Conservation (phyloP, 352 stramenopile genomes). For the Phytophthora constricta region DNA sequence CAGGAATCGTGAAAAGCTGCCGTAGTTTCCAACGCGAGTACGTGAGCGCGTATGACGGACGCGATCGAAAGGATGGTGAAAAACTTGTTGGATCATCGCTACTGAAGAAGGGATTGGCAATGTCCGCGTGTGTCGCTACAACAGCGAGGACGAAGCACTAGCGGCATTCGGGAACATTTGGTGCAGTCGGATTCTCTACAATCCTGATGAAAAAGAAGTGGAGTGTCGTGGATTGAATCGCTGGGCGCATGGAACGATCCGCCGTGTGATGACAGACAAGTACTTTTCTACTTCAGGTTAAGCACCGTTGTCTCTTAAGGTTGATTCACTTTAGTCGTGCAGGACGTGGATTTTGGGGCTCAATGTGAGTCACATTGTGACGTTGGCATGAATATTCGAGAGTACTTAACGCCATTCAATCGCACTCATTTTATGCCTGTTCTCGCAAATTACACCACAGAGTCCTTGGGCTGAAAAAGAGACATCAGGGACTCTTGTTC, state of each 20-base stretch:
- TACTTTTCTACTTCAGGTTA: too few relatives aligned
- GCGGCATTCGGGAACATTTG: slow-evolving; percentile 18
- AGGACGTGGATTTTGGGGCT: not conserved
- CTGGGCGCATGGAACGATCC: slow-evolving; percentile 22
- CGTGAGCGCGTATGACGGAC: slow-evolving; percentile 23
- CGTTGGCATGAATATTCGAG: not conserved
- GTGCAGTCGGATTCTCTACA: slow-evolving; percentile 28
- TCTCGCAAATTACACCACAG: too few relatives aligned
- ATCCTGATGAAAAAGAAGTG: slow-evolving; percentile 14
- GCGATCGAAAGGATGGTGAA: not conserved
- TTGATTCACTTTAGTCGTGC: too few relatives aligned
- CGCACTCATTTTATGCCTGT: too few relatives aligned
- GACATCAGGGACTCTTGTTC: too few relatives aligned
- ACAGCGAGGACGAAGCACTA: slow-evolving; percentile 13
- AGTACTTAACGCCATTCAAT: not conserved
- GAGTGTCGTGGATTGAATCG: slow-evolving; percentile 13
- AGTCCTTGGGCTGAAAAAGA: too few relatives aligned
- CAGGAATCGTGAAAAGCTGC: slow-evolving; percentile 20
- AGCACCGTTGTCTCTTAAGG: too few relatives aligned
- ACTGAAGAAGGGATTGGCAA: slow-evolving; percentile 33
- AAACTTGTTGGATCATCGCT: slow-evolving; percentile 24
- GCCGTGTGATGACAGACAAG: slow-evolving; percentile 24
- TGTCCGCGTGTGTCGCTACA: slow-evolving; percentile 28
- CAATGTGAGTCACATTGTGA: not conserved
- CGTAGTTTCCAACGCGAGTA: slow-evolving; percentile 27